Conservation (phyloP, 2,329 filamentous ascomycete genomes). For the Colletotrichum lupini region DNA sequence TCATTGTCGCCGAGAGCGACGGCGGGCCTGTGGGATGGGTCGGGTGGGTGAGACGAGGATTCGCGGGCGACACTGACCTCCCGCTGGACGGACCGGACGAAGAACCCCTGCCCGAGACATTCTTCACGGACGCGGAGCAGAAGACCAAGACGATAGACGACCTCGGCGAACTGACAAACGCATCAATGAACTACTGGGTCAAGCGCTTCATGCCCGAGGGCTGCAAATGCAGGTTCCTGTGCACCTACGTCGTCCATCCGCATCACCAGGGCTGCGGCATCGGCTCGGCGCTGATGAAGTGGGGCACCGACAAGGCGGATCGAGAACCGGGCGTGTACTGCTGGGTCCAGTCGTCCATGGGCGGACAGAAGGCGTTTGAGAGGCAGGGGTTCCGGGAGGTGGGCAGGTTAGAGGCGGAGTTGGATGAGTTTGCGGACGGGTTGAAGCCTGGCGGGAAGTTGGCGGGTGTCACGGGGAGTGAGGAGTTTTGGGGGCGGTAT, state of each 20-base stretch:
- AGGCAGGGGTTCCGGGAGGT: constrained; percentile 43
- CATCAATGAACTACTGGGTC: constrained; percentile 44
- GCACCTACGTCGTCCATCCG: constrained; percentile 45
- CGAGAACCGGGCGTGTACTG: constrained; percentile 42
- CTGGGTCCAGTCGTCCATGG: constrained; percentile 41
- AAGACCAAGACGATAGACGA: constrained; percentile 38
- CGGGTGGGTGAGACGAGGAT: constrained; percentile 46
- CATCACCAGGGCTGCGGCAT: constrained; percentile 46
- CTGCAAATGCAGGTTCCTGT: constrained; percentile 48
- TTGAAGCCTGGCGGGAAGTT: background rate
- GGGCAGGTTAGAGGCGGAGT: constrained; percentile 7
- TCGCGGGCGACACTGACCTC: constrained; percentile 40
- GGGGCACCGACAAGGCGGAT: constrained; percentile 45
- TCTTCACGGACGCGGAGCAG: background rate
- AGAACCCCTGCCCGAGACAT: background rate
- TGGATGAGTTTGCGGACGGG: constrained; percentile 12
- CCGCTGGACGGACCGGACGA: constrained; percentile 31
- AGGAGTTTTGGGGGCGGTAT: constrained; percentile 38
- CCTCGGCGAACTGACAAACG: constrained; percentile 43
- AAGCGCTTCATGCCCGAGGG: constrained; percentile 40
- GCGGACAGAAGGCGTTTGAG: constrained; percentile 43
- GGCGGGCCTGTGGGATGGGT: constrained; percentile 46
- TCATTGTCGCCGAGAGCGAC: constrained; percentile 45
- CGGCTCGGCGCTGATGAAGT: constrained; percentile 46
- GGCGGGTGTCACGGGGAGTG: constrained; percentile 27